phyloP scores from a whole-genome alignment of 2,329 filamentous ascomycete genomes.

The Monosporascus sp. region DNA sequence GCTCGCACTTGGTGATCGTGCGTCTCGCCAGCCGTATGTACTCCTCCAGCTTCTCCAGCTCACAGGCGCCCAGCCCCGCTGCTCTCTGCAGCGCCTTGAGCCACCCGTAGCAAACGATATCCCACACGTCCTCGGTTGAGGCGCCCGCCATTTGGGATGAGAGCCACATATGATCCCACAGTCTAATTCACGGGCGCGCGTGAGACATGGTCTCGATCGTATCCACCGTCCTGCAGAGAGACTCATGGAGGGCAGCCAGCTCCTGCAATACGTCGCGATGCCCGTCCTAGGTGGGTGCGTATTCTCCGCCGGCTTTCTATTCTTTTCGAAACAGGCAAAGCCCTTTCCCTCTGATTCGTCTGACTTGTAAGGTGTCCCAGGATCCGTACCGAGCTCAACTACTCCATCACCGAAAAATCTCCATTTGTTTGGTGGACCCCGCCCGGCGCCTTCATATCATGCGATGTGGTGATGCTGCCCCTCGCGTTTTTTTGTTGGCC shows the following conservation, averaged over 20 bases:
- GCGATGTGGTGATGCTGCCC: no score
- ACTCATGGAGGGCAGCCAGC: background rate
- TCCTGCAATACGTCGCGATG: background rate
- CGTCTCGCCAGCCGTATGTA: background rate
- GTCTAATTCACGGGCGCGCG: background rate
- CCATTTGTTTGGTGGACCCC: no score
- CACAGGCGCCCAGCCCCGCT: background rate
- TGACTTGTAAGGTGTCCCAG: no score
- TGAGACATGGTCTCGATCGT: background rate
- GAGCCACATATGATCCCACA: constrained; percentile 7
- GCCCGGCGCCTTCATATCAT: no score
- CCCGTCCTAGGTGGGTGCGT: background rate
- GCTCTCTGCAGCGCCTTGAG: background rate
- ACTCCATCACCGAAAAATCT: no score
- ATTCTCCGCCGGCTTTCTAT: background rate
- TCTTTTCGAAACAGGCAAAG: no score
- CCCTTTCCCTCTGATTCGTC: no score
- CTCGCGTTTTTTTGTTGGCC: no score
- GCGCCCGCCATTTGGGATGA: constrained; percentile 3
- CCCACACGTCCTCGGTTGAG: constrained; percentile 4
- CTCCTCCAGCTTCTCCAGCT: background rate
- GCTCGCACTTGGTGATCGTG: background rate
- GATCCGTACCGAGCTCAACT: no score
- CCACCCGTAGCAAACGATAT: background rate
- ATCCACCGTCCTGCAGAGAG: background rate